Evolutionary conservation across 2,329 filamentous ascomycete genomes (phyloP).

Genomic region (Aspergillus pseudoviridinutans): DNA sequence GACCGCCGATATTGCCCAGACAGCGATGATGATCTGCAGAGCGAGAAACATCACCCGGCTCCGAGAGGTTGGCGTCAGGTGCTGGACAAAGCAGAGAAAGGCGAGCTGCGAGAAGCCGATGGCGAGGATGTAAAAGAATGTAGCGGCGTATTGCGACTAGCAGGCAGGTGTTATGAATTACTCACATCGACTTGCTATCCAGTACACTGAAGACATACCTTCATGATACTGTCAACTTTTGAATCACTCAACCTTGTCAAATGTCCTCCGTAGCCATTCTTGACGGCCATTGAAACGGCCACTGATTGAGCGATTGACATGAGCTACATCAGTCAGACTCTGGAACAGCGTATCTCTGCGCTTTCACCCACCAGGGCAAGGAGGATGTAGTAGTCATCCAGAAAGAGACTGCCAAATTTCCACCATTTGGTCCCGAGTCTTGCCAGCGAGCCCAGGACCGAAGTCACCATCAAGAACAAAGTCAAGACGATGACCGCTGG

Average conservation of each 20-base stretch:
- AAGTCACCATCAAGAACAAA: constrained; percentile 25
- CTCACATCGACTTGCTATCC: not conserved
- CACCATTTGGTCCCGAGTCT: constrained; percentile 23
- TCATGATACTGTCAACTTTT: constrained; percentile 14
- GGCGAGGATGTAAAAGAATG: constrained; percentile 19
- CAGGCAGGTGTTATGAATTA: not conserved
- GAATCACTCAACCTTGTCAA: constrained; percentile 5
- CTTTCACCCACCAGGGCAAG: constrained; percentile 15
- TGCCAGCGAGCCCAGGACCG: constrained; percentile 20
- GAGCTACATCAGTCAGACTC: not conserved
- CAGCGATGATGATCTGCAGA: constrained; percentile 8
- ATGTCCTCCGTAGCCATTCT: constrained; percentile 21
- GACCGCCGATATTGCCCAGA: constrained; percentile 15
- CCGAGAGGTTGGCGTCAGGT: constrained; percentile 16
- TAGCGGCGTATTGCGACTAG: constrained; percentile 21
- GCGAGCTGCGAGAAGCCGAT: constrained; percentile 24
- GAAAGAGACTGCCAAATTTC: constrained; percentile 19
- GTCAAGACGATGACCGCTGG: constrained; percentile 23
- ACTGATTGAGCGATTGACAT: constrained; percentile 17
- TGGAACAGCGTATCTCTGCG: not conserved
- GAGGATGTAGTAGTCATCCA: constrained; percentile 21
- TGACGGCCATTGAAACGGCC: constrained; percentile 19
- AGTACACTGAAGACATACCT: constrained; percentile 9
- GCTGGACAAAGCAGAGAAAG: constrained; percentile 20
- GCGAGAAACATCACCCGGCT: constrained; percentile 15